Percentiles rank a stretch among this genome's conserved stretches.
These are phyloP conservation scores for Pseudoneurospora amorphoporcata DNA, from an alignment of 495 filamentous ascomycete genomes.

Conservation along the genomic window DNA sequence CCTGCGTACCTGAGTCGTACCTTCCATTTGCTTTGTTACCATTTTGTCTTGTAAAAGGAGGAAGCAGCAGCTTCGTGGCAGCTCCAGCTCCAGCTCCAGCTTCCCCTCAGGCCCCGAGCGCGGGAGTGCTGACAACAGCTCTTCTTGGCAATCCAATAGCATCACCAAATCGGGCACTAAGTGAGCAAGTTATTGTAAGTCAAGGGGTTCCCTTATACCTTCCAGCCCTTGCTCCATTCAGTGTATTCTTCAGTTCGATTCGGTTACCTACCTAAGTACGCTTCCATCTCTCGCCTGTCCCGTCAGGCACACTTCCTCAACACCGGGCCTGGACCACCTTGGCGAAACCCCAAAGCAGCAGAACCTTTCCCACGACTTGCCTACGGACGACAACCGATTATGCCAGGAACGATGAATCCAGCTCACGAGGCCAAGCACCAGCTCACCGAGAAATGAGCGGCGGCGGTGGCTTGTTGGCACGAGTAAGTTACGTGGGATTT, in stretches of 20 bases:
- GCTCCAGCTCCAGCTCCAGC: background rate
- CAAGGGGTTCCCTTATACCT: background rate
- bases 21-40: background rate
- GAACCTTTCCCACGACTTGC: too few relatives aligned
- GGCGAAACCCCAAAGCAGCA: too few relatives aligned
- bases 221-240: background rate
- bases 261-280: background rate
- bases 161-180: background rate
- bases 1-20: background rate
- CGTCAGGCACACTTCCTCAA: too few relatives aligned
- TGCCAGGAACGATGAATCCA: too few relatives aligned
- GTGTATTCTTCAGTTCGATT: background rate
- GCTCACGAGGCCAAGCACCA: too few relatives aligned
- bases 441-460: too few relatives aligned
- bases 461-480: too few relatives aligned
- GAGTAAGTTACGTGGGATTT: background rate
- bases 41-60: background rate
- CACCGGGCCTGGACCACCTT: too few relatives aligned
- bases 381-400: too few relatives aligned
- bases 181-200: background rate
- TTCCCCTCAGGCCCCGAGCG: background rate
- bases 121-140: background rate
- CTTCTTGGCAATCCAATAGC: background rate
- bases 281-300: too few relatives aligned
- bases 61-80: background rate